Percentiles rank a stretch among this genome's conserved stretches.
phyloP scores from a whole-genome alignment of 2,329 filamentous ascomycete genomes.

The Fusarium chaquense region DNA sequence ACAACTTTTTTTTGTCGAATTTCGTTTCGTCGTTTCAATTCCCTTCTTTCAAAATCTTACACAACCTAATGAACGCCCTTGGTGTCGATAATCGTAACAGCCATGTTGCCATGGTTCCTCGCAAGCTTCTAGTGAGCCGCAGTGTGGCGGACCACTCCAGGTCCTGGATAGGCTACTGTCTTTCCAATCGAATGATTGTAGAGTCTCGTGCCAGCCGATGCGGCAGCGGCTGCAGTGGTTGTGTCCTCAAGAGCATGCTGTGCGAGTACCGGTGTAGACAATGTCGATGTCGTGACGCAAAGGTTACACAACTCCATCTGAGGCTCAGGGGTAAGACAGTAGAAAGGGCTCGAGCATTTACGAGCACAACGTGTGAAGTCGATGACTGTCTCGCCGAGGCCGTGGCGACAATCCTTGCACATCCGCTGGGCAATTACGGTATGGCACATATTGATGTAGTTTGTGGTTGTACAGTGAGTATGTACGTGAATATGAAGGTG shows the following conservation, averaged over 20 bases:
- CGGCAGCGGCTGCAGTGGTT: constrained; percentile 23
- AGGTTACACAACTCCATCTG: constrained; percentile 47
- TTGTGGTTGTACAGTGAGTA: constrained; percentile 22
- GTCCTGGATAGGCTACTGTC: constrained; percentile 28
- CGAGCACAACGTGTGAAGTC: constrained; percentile 49
- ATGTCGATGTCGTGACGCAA: constrained; percentile 37
- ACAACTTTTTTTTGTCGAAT: constrained; percentile 17
- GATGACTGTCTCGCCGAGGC: constrained; percentile 49
- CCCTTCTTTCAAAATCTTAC: constrained; percentile 29
- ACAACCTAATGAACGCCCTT: constrained; percentile 18
- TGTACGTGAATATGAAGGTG: constrained; percentile 4
- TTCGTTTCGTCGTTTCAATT: constrained; percentile 39
- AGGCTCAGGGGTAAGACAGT: constrained; percentile 47
- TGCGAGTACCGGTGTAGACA: constrained; percentile 47
- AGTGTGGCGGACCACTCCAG: constrained; percentile 24
- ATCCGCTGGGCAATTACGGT: constrained; percentile 49
- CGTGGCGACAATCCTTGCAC: constrained; percentile 46
- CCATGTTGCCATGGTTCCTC: not conserved
- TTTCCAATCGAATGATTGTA: constrained; percentile 40
- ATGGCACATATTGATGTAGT: constrained; percentile 47
- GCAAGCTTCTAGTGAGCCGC: constrained; percentile 27
- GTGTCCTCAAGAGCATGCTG: constrained; percentile 37
- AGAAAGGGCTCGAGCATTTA: constrained; percentile 49
- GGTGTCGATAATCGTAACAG: constrained; percentile 7
- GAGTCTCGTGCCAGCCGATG: constrained; percentile 25